Percentiles rank a stretch among this genome's conserved stretches.
Conservation (phyloP, 768 basidiomycete genomes). For the Rubroboletus satanas region DNA sequence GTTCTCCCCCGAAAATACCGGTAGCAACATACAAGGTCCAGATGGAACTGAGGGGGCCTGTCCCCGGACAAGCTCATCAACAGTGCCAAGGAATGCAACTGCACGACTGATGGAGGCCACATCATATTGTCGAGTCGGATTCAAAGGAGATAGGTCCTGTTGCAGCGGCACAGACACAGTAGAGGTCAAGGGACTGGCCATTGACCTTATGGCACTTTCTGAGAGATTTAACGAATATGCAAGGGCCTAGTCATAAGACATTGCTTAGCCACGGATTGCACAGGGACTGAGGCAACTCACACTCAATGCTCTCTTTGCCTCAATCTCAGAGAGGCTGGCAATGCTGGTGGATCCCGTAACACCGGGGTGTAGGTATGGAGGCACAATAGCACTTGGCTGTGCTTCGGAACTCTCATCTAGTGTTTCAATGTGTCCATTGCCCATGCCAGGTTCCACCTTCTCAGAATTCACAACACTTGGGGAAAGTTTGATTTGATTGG, state of each 20-base stretch:
- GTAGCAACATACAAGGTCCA: constrained; percentile 7
- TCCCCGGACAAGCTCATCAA: constrained; percentile 31
- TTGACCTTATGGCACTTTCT: background rate
- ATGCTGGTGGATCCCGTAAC: constrained; percentile 17
- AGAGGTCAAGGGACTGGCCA: background rate
- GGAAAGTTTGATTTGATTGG: background rate
- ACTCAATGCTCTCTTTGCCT: constrained; percentile 19
- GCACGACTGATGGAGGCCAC: constrained; percentile 22
- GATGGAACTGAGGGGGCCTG: constrained; percentile 12
- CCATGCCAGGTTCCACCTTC: background rate
- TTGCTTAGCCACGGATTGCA: background rate
- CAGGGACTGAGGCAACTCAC: constrained; percentile 13
- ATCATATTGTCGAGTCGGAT: constrained; percentile 10
- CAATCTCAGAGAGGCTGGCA: constrained; percentile 17
- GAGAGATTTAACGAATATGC: constrained; percentile 14
- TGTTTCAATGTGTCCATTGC: background rate
- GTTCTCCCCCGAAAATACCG: constrained; percentile 28
- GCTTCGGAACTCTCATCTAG: background rate
- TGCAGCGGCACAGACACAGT: background rate
- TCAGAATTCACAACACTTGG: background rate
- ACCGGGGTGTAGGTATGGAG: background rate
- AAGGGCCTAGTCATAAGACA: constrained; percentile 8
- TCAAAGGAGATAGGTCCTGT: background rate
- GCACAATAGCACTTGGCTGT: background rate
- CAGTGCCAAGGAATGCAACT: constrained; percentile 22